A percentile compares a stretch with the other conserved stretches of the same genome.
These are phyloP conservation scores for Leonotis leonurus DNA, from an alignment of 257 asterid species.

Conservation along the genomic window DNA sequence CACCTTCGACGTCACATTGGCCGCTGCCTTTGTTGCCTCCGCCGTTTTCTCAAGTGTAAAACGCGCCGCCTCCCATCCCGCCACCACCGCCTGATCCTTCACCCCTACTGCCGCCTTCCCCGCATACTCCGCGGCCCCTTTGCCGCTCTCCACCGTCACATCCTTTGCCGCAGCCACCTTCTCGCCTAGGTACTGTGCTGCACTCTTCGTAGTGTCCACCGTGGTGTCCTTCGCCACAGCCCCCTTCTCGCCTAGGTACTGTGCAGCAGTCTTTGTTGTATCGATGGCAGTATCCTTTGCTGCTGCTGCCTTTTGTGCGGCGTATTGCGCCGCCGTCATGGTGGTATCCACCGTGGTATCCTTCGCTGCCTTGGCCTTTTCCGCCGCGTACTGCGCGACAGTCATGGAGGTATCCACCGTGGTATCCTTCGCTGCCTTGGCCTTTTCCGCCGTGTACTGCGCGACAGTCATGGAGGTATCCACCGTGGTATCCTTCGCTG, in stretches of 20 bases:
- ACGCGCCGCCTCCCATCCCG: conserved; percentile 80
- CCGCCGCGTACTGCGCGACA: conserved; percentile 17
- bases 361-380: conserved; percentile 21
- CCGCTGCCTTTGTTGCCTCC: conserved; percentile 46
- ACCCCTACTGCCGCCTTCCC: conserved; percentile 43
- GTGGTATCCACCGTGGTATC: conserved; percentile 20
- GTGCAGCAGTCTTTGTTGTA: conserved; percentile 10
- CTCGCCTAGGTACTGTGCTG: conserved; percentile 34
- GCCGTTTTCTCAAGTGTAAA: conserved; percentile 54
- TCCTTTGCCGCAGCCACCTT: conserved; percentile 41
- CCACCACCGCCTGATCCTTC: conserved; percentile 53
- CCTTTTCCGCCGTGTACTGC: conserved; percentile 29
- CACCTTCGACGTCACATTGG: conserved; percentile 40
- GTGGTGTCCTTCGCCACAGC: conserved; percentile 15
- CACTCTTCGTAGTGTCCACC: conserved; percentile 20
- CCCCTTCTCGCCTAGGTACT: conserved; percentile 15
- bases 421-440: conserved; percentile 30
- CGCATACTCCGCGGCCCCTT: conserved; percentile 43
- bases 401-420: conserved; percentile 23
- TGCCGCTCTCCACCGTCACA: conserved; percentile 37
- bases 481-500: conserved; percentile 19
- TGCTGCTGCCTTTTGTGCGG: conserved; percentile 24
- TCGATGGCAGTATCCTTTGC: conserved; percentile 39
- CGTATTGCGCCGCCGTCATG: conserved; percentile 23
- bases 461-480: conserved; percentile 27